Evolutionary conservation across 2,329 filamentous ascomycete species (phyloP), one percentile per base, ranked within the genome.

Genomic region (Amylocarpus encephaloides): DNA sequence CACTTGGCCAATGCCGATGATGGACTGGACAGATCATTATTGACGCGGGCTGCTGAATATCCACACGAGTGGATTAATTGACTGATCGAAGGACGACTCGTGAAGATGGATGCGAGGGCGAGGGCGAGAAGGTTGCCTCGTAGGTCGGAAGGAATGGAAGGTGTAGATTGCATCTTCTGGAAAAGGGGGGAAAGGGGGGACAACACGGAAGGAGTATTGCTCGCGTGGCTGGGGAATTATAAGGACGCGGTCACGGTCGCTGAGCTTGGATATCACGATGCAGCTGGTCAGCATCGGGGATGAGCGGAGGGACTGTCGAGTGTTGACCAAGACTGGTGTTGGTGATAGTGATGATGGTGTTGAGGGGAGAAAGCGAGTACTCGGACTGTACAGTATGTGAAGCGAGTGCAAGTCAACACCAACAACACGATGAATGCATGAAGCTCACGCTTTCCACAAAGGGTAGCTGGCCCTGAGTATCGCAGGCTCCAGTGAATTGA

Each of bases 171-270:
- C 15, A 36, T 36, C 30, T 32, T 19, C 15, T 44, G 30, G 42
- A 34, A 19, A 15, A 29, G 30, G 22, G n/a, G 18, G 22, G 11
- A 2, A 9, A n/a, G 22, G 40, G 36, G 9, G 22, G 16, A 26
- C 22, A 26, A 26, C 7, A 36, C 3, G 12, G 15, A 13, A 13
- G 12, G 34, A 36, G 5, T 36, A 36, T 36, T 36, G 34, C 5
- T 26, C 16, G 15, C 19, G 42, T 16, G 42, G 30, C 15, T 10
- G 42, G 15, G 29, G n/a, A 44, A 18, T 44, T 13, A 35, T 44
- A 9, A 44, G 42, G 42, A 44, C 42, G 30, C 42, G 30, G 42
- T 16, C 12, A 13, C n/a, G 42, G 42, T 44, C 42, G 30, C 30
- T 16, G 30, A 18, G 29, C 15, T 16, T 44, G 16, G 13, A 16